Evolutionary conservation across 768 basidiomycete genomes (phyloP).

Genomic region (Polyporus arcularius): DNA sequence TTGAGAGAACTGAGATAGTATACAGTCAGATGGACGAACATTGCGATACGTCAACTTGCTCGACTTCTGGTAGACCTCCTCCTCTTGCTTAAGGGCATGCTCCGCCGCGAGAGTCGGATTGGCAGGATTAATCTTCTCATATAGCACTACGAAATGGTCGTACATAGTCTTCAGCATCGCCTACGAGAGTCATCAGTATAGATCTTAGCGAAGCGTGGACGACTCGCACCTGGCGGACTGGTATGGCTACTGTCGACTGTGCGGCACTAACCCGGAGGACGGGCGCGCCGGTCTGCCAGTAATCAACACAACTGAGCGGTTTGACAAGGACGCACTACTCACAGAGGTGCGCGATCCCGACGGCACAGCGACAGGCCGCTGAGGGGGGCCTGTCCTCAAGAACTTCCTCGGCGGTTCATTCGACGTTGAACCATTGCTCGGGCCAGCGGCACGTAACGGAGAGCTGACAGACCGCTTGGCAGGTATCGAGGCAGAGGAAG

Average conservation of each 20-base stretch:
- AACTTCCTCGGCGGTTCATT: constrained; percentile 66
- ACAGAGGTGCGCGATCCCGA: constrained; percentile 36
- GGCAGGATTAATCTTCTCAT: constrained; percentile 52
- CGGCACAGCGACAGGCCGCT: constrained; percentile 46
- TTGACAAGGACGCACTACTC: constrained; percentile 10
- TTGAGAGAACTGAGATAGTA: constrained; percentile 5
- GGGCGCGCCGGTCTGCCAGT: constrained; percentile 57
- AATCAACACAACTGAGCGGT: not conserved
- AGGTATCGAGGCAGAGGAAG: constrained; percentile 20
- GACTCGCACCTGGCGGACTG: constrained; percentile 66
- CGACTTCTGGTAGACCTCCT: constrained; percentile 72
- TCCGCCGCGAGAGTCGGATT: constrained; percentile 69
- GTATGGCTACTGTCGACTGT: constrained; percentile 69
- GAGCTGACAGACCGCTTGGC: constrained; percentile 32
- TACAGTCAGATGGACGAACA: constrained; percentile 41
- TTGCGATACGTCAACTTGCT: constrained; percentile 83
- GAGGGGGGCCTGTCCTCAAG: constrained; percentile 49
- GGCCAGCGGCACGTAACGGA: constrained; percentile 13
- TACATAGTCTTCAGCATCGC: constrained; percentile 75
- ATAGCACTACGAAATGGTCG: constrained; percentile 71
- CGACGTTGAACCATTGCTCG: constrained; percentile 16
- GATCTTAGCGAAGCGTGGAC: not conserved
- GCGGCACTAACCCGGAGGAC: constrained; percentile 66
- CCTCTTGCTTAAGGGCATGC: constrained; percentile 82
- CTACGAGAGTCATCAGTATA: constrained; percentile 34